Percentiles rank a stretch among this genome's conserved stretches.
Evolutionary conservation across 768 basidiomycete genomes (phyloP).

Genomic region (Amyloporia xantha): DNA sequence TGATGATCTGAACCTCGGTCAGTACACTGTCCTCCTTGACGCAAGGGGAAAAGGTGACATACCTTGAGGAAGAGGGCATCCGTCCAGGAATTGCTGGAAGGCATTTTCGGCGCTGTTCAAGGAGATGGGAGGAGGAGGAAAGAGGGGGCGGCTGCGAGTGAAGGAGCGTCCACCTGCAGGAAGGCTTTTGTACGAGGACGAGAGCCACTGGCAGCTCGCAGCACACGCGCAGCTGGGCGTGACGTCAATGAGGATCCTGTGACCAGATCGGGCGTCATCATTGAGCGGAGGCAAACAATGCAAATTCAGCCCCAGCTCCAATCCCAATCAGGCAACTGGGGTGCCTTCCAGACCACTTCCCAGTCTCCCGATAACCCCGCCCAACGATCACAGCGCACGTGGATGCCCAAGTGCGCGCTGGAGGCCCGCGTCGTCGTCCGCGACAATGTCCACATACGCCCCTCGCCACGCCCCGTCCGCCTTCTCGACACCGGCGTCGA

Average conservation of each 20-base stretch:
- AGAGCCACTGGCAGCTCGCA: neutral
- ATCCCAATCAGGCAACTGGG: neutral
- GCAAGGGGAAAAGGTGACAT: neutral
- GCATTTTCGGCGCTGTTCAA: slow-evolving; percentile 6
- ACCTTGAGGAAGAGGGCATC: slow-evolving; percentile 83
- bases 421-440: slow-evolving; percentile 2
- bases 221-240: slow-evolving; percentile 4
- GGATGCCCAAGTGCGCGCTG: slow-evolving; percentile 4
- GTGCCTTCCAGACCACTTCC: neutral
- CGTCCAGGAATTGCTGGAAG: slow-evolving; percentile 50
- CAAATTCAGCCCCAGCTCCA: neutral
- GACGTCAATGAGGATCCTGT: slow-evolving; percentile 4
- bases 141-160: neutral
- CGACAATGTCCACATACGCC: slow-evolving; percentile 26
- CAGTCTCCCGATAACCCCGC: slow-evolving; percentile 2
- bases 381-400: slow-evolving; percentile 4
- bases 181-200: neutral
- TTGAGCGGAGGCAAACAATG: neutral
- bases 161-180: neutral
- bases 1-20: slow-evolving; percentile 48
- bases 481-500: slow-evolving; percentile 50
- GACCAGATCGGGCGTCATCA: neutral
- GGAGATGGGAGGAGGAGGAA: neutral
- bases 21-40: neutral
- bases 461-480: slow-evolving; percentile 35